These are phyloP conservation scores for Solioccasus polychromus DNA, from an alignment of 768 basidiomycete species.

Conservation along the genomic window DNA sequence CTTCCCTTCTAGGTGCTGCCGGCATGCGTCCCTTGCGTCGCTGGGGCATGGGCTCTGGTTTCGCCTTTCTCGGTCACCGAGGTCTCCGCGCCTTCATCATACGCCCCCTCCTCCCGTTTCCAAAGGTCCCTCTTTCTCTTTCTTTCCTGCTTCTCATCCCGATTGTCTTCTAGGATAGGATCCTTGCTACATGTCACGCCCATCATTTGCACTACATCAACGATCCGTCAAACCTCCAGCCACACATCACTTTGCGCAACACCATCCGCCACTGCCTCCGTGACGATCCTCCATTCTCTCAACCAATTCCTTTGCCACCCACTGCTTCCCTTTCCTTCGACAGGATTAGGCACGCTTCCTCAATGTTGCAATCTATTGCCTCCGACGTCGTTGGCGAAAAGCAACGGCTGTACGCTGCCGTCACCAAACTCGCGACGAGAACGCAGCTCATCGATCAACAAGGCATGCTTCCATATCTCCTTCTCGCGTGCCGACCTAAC, in stretches of 20 bases:
- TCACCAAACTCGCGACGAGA: conserved; percentile 34
- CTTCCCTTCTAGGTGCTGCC: conserved; percentile 52
- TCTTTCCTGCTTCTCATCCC: not conserved
- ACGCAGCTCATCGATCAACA: conserved; percentile 41
- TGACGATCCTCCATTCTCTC: conserved; percentile 13
- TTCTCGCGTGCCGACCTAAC: not conserved
- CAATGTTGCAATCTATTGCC: conserved; percentile 27
- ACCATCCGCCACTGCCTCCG: conserved; percentile 54
- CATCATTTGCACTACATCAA: conserved; percentile 57
- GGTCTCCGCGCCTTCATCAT: conserved; percentile 71
- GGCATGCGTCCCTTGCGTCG: conserved; percentile 68
- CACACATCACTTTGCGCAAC: conserved; percentile 69
- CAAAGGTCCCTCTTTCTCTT: conserved; percentile 50
- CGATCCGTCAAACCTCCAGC: conserved; percentile 75
- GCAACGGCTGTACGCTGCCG: conserved; percentile 38
- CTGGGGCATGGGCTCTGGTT: conserved; percentile 70
- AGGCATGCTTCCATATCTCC: conserved; percentile 33
- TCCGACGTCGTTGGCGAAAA: conserved; percentile 33
- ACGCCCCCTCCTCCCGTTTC: conserved; percentile 64
- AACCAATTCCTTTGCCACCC: conserved; percentile 20
- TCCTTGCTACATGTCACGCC: conserved; percentile 74
- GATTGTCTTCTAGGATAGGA: conserved; percentile 54
- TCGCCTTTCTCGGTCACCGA: conserved; percentile 44
- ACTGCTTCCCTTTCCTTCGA: conserved; percentile 34
- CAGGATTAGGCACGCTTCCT: conserved; percentile 31